Conservation (phyloP, 2,329 filamentous ascomycete species). For the Fusarium goolgardi region DNA sequence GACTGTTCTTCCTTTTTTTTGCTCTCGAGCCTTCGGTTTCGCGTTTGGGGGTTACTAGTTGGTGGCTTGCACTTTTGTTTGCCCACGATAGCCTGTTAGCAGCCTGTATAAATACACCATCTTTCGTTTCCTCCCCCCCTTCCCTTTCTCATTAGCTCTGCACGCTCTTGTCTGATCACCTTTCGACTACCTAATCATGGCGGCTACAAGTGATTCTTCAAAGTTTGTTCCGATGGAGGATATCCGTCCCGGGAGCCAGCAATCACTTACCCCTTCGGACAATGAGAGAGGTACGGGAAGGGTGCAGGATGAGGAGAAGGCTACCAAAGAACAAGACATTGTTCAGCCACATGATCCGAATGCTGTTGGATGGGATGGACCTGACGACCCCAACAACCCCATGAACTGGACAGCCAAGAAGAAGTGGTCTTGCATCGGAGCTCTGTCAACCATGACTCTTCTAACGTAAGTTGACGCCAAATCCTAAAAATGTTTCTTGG, state of each 20-base stretch:
- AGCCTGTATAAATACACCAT: conserved; percentile 18
- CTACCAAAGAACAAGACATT: not conserved
- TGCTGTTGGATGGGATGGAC: conserved; percentile 43
- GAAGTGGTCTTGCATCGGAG: conserved; percentile 52
- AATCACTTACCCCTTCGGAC: conserved; percentile 31
- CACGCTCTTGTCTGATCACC: not conserved
- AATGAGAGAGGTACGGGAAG: not conserved
- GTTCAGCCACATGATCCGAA: conserved; percentile 33
- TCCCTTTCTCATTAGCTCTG: not conserved
- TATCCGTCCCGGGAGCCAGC: conserved; percentile 35
- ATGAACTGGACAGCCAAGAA: conserved; percentile 70
- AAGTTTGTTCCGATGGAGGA: not conserved
- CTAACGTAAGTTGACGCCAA: conserved; percentile 41
- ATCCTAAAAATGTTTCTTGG: not conserved
- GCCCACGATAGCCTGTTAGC: not conserved
- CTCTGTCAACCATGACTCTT: conserved; percentile 49
- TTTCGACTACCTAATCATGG: not conserved
- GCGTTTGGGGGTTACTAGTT: not conserved
- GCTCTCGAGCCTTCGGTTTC: conserved; percentile 2
- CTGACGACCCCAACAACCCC: conserved; percentile 68
- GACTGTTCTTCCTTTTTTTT: not conserved
- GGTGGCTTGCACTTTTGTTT: not conserved
- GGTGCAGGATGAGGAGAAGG: conserved; percentile 34
- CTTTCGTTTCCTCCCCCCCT: not conserved
- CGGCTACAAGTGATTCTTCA: not conserved